Percentiles rank a stretch among this genome's conserved stretches.
Conservation (phyloP, 2,329 filamentous ascomycete species). For the Lojkania enalia region DNA sequence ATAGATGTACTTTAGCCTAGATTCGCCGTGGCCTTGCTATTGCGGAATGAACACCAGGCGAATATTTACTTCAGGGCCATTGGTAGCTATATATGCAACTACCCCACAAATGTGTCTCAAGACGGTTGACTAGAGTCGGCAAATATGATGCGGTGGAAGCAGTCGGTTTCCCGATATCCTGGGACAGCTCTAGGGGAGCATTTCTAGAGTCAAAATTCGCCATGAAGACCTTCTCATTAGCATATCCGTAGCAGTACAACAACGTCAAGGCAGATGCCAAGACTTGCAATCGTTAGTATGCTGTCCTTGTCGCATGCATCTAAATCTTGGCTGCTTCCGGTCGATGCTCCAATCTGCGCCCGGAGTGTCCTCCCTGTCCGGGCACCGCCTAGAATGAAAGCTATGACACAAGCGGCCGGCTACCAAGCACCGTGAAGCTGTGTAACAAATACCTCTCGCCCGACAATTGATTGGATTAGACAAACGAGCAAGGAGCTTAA, state of each 20-base stretch:
- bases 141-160: constrained; percentile 1
- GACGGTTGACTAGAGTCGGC: no score
- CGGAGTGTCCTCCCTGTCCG: constrained; percentile 12
- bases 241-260: not conserved
- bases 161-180: not conserved
- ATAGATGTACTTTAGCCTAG: not conserved
- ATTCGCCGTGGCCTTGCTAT: not conserved
- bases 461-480: constrained; percentile 17
- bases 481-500: not conserved
- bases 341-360: constrained; percentile 27
- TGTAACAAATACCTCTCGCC: constrained; percentile 25
- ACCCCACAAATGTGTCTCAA: no score
- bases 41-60: no score
- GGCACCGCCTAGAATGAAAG: constrained; percentile 30
- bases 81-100: no score
- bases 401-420: constrained; percentile 25
- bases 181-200: no score
- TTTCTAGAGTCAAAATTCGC: no score
- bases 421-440: constrained; percentile 31
- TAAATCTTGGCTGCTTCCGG: constrained; percentile 39
- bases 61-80: no score
- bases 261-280: not conserved
- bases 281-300: not conserved
- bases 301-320: constrained; percentile 33
- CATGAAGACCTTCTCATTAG: not conserved